Conservation (phyloP, 1,284 basidiomycete species). For the Rhodotorula sp. region DNA sequence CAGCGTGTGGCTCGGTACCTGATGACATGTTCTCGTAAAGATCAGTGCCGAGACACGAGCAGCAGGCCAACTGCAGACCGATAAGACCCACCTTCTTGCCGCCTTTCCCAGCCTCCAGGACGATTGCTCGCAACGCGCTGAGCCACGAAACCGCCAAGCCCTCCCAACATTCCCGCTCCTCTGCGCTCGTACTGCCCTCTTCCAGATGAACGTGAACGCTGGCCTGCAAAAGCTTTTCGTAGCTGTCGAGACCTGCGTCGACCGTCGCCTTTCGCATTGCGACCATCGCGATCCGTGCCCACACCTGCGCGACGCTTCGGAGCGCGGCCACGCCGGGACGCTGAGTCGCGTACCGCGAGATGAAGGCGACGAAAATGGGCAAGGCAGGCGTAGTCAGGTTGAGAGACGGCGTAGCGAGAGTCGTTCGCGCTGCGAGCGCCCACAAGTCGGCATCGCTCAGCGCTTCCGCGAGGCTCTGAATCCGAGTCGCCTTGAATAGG, state of each 20-base stretch:
- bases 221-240: conserved; percentile 27
- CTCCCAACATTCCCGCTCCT: conserved; percentile 12
- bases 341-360: neutral
- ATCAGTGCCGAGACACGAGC: neutral
- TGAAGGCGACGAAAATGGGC: conserved; percentile 26
- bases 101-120: conserved; percentile 32
- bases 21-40: neutral
- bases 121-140: conserved; percentile 11
- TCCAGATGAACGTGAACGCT: neutral
- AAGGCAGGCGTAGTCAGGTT: conserved; percentile 12
- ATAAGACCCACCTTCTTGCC: conserved; percentile 33
- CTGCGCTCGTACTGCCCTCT: neutral
- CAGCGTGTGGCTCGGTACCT: conserved; percentile 33
- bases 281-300: conserved; percentile 11
- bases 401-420: neutral
- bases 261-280: conserved; percentile 32
- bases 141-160: conserved; percentile 25
- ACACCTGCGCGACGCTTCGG: conserved; percentile 7
- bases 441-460: conserved; percentile 13
- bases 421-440: conserved; percentile 16
- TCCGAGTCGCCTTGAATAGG: conserved; percentile 7
- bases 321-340: neutral
- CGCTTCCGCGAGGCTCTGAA: neutral
- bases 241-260: conserved; percentile 32
- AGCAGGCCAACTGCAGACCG: neutral